Conservation (phyloP, 2,329 filamentous ascomycete genomes). For the Calonectria hongkongensis region DNA sequence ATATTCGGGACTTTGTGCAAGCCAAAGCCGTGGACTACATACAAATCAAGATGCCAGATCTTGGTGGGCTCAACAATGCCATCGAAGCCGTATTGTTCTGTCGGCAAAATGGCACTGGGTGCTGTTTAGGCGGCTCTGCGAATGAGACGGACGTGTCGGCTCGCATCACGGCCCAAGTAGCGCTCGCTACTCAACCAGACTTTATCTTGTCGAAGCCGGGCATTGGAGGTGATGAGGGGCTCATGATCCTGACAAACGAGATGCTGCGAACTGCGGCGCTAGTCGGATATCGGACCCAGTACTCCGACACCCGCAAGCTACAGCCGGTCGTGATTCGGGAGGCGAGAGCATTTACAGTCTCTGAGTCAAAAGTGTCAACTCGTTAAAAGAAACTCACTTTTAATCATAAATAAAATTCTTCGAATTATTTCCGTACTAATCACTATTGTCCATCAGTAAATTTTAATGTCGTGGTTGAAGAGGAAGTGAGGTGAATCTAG, state of each 20-base stretch:
- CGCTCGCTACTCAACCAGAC: constrained; percentile 1
- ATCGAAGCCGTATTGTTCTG: neutral
- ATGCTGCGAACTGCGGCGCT: neutral
- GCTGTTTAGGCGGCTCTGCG: neutral
- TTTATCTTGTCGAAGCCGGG: neutral
- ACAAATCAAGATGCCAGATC: constrained; percentile 11
- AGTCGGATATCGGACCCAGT: neutral
- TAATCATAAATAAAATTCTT: too few species aligned
- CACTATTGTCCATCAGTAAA: too few species aligned
- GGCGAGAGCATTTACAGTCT: neutral
- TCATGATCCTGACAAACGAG: constrained; percentile 12
- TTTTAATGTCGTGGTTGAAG: too few species aligned
- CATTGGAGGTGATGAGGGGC: constrained; percentile 3
- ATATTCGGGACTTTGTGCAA: constrained; percentile 16
- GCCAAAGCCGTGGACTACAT: constrained; percentile 2
- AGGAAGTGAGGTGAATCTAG: neutral
- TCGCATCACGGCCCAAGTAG: constrained; percentile 5
- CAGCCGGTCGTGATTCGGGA: neutral
- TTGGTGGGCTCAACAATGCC: constrained; percentile 1
- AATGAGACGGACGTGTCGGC: constrained; percentile 11
- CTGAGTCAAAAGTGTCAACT: neutral
- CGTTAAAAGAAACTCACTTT: neutral
- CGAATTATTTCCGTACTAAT: too few species aligned
- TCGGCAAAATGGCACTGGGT: neutral
- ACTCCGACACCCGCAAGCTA: neutral